These are phyloP conservation scores for Dactylellina cionopaga DNA, from an alignment of 2,329 filamentous ascomycete genomes.

Conservation along the genomic window DNA sequence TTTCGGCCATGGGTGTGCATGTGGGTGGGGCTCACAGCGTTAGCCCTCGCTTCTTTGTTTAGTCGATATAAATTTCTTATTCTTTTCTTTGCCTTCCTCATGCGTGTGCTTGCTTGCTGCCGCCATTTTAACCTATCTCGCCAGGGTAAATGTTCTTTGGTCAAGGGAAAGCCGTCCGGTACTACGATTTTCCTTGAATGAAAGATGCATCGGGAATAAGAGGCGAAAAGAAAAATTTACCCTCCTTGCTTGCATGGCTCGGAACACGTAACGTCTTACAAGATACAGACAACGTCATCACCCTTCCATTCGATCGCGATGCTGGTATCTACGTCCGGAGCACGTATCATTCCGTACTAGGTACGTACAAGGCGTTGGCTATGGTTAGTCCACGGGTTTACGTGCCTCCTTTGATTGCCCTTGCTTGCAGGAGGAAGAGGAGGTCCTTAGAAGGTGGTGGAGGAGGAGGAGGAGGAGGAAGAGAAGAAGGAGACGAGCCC, in stretches of 20 bases:
- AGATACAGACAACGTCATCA: conserved; percentile 41
- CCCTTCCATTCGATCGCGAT: conserved; percentile 18
- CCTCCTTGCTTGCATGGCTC: conserved; percentile 19
- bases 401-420: conserved; percentile 21
- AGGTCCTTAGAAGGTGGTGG: conserved; percentile 31
- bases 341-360: too few relatives aligned
- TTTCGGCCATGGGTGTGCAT: conserved; percentile 25
- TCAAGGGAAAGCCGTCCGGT: conserved; percentile 13
- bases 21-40: conserved; percentile 34
- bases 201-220: conserved; percentile 6
- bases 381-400: conserved; percentile 6
- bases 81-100: conserved; percentile 30
- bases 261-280: conserved; percentile 50
- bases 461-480: too few relatives aligned
- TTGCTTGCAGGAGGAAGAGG: conserved; percentile 35
- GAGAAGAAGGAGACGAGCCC: conserved; percentile 10
- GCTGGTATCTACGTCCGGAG: too few relatives aligned
- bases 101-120: conserved; percentile 25
- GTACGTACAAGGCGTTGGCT: too few relatives aligned
- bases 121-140: conserved; percentile 49
- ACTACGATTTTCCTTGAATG: conserved; percentile 50
- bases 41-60: conserved; percentile 36
- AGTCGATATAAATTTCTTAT: conserved; percentile 31
- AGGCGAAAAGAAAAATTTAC: conserved; percentile 33
- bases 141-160: conserved; percentile 14